A percentile compares a stretch with the other conserved stretches of the same genome.
Evolutionary conservation across 805 yeast species (phyloP).

Genomic region (Yamadazyma nakazawae): DNA sequence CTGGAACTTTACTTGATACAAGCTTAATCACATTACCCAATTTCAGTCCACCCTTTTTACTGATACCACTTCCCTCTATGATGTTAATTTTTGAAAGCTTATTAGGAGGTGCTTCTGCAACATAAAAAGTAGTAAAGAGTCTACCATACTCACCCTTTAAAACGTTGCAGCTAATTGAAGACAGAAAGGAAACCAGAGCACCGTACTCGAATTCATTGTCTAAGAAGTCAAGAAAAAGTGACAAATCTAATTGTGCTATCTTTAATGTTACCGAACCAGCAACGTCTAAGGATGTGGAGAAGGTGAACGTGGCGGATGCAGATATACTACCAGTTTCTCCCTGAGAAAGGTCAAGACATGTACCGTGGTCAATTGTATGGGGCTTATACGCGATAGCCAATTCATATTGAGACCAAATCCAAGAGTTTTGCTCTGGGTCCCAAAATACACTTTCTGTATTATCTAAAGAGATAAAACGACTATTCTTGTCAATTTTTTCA

Average conservation of each 20-base stretch:
- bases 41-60: not conserved
- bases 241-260: conserved; percentile 3
- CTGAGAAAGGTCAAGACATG: conserved; percentile 9
- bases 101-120: conserved; percentile 13
- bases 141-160: conserved; percentile 16
- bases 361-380: not conserved
- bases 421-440: conserved; percentile 5
- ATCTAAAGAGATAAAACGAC: conserved; percentile 1
- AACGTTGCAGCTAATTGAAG: conserved; percentile 14
- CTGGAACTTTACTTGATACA: conserved; percentile 4
- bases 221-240: conserved; percentile 5
- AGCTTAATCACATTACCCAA: not conserved
- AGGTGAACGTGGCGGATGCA: not conserved
- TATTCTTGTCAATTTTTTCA: not conserved
- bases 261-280: conserved; percentile 3
- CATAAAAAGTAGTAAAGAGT: conserved; percentile 14
- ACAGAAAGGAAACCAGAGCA: not conserved
- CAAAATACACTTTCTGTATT: conserved; percentile 1
- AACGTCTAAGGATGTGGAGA: conserved; percentile 1
- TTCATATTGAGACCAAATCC: conserved; percentile 3
- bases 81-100: not conserved
- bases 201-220: conserved; percentile 1
- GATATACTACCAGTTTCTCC: conserved; percentile 8
- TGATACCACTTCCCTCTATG: not conserved
- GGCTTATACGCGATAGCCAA: not conserved